A percentile compares a stretch with the other conserved stretches of the same genome.
Conservation (phyloP, 345 rosid genomes). For the Salix exigua region DNA sequence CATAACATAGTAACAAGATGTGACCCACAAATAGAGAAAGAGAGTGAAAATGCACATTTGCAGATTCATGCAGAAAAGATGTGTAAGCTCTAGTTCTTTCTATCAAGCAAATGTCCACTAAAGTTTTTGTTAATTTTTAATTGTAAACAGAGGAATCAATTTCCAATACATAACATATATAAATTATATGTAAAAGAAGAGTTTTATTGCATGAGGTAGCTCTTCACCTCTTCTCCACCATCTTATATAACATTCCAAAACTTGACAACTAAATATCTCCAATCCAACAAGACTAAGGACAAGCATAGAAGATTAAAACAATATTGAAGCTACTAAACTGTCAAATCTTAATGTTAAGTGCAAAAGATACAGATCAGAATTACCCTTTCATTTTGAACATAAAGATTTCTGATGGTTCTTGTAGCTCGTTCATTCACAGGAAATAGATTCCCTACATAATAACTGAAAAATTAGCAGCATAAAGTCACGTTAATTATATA, state of each 20-base stretch:
- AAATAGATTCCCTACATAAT: slow-evolving; percentile 56
- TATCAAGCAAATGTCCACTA: neutral
- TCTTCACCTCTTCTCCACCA: neutral
- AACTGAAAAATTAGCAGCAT: slow-evolving; percentile 1
- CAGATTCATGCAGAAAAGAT: no score
- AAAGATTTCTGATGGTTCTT: slow-evolving; percentile 83
- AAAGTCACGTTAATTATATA: neutral
- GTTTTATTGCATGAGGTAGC: neutral
- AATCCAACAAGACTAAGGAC: neutral
- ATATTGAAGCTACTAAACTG: neutral
- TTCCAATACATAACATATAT: neutral
- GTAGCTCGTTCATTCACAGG: slow-evolving; percentile 87
- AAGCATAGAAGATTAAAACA: neutral
- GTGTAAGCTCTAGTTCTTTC: no score
- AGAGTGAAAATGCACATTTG: no score
- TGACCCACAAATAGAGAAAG: neutral
- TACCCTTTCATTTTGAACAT: slow-evolving; percentile 97
- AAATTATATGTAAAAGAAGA: neutral
- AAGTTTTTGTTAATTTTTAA: neutral
- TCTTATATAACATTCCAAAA: neutral
- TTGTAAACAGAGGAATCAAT: neutral
- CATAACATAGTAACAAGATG: neutral
- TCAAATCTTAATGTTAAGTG: neutral
- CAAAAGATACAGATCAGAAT: slow-evolving; percentile 8
- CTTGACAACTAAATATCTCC: neutral